Evolutionary conservation across 106 monocot species (phyloP).

Genomic region (Platanthera zijinensis): DNA sequence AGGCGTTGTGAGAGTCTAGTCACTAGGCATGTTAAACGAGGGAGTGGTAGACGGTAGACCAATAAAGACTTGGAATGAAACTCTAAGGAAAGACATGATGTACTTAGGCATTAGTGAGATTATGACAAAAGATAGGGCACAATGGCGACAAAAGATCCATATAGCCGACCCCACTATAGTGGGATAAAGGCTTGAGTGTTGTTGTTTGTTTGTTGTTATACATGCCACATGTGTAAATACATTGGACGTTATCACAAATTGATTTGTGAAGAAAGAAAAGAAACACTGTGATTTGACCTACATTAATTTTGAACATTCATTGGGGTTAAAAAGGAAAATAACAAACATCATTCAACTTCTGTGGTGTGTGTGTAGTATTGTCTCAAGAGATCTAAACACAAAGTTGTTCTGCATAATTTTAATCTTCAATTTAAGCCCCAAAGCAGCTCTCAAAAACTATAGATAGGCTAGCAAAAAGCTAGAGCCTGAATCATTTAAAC

Average conservation of each 20-base stretch:
- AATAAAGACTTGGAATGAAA: no score
- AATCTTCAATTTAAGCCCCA: neutral
- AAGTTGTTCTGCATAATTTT: neutral
- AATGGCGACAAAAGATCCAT: no score
- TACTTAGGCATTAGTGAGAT: no score
- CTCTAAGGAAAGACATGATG: no score
- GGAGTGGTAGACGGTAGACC: no score
- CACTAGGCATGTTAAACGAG: no score
- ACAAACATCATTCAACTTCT: neutral
- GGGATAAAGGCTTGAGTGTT: no score
- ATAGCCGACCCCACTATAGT: no score
- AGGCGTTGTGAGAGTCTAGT: no score
- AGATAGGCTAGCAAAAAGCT: neutral
- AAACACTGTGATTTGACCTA: neutral
- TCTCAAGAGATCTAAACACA: neutral
- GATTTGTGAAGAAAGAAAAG: neutral
- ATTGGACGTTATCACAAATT: neutral
- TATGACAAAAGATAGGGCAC: no score
- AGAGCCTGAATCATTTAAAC: neutral
- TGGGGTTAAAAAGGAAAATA: neutral
- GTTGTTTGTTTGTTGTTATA: neutral
- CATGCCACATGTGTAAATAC: neutral
- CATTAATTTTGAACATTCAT: neutral
- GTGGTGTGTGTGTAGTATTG: neutral
- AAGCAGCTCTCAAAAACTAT: no score